These are phyloP conservation scores for Cladorrhinum sp. DNA, from an alignment of 2,329 filamentous ascomycete genomes.

Conservation along the genomic window DNA sequence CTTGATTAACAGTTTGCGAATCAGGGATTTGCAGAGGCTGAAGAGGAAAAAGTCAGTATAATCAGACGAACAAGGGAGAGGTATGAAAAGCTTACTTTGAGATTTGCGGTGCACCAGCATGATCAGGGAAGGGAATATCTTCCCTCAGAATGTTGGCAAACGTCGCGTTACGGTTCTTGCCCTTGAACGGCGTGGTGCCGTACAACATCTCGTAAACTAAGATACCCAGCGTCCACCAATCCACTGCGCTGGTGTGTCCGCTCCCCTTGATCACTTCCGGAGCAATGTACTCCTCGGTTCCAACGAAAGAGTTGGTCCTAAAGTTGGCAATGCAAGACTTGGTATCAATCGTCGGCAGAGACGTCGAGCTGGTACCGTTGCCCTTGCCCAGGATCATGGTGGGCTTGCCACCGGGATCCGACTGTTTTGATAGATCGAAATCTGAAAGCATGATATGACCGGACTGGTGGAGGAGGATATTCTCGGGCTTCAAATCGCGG, in stretches of 20 bases:
- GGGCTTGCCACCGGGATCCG: slow-evolving; percentile 88
- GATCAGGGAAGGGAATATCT: slow-evolving; percentile 93
- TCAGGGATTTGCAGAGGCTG: slow-evolving; percentile 93
- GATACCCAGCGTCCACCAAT: slow-evolving; percentile 99
- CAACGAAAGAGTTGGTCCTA: slow-evolving; percentile 96
- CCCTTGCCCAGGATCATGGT: slow-evolving; percentile 90
- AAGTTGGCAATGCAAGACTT: slow-evolving; percentile 98
- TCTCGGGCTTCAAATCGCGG: slow-evolving; percentile 95
- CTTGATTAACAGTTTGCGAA: slow-evolving; percentile 95
- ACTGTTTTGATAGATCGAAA: slow-evolving; percentile 98
- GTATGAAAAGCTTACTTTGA: slow-evolving; percentile 69
- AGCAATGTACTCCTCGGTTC: slow-evolving; percentile 97
- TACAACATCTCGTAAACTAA: slow-evolving; percentile 99
- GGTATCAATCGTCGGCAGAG: slow-evolving; percentile 94
- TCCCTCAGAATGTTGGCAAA: slow-evolving; percentile 97
- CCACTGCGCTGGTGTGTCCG: slow-evolving; percentile 95
- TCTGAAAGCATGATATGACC: slow-evolving; percentile 99
- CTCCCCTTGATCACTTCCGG: slow-evolving; percentile 99
- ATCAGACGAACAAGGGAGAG: not conserved
- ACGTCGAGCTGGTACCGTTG: slow-evolving; percentile 79
- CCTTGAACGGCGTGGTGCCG: slow-evolving; percentile 97
- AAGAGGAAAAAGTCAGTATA: slow-evolving; percentile 8
- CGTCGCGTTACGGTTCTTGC: slow-evolving; percentile 96
- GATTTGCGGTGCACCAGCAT: slow-evolving; percentile 76
- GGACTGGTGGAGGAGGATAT: slow-evolving; percentile 97